These are phyloP conservation scores for Bacidia gigantensis DNA, from an alignment of 495 filamentous ascomycete species.

Conservation along the genomic window DNA sequence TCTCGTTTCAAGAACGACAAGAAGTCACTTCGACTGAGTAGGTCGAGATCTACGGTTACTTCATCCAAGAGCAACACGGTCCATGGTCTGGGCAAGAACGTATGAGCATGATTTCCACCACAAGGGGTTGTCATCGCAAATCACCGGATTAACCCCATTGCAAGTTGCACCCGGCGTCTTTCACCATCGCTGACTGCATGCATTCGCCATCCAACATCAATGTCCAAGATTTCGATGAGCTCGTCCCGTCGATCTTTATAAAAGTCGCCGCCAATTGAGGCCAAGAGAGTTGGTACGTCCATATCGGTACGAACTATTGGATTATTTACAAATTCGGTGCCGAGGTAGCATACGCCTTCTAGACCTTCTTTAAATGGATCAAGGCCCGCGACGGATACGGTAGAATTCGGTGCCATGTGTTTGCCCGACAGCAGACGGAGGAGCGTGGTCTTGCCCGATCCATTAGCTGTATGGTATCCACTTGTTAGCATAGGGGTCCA, in stretches of 20 bases:
- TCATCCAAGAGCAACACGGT: slow-evolving; percentile 82
- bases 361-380: slow-evolving; percentile 84
- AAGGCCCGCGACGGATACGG: slow-evolving; percentile 59
- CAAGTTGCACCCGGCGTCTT: slow-evolving; percentile 77
- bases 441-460: slow-evolving; percentile 93
- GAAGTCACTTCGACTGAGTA: slow-evolving; percentile 72
- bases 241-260: slow-evolving; percentile 74
- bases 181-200: slow-evolving; percentile 89
- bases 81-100: slow-evolving; percentile 36
- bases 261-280: slow-evolving; percentile 71
- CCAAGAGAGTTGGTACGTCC: slow-evolving; percentile 69
- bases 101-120: background rate
- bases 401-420: slow-evolving; percentile 63
- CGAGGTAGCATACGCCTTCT: slow-evolving; percentile 91
- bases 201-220: slow-evolving; percentile 87
- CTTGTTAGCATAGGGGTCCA: background rate
- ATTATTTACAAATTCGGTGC: slow-evolving; percentile 98
- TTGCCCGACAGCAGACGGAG: slow-evolving; percentile 86
- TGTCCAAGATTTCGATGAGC: slow-evolving; percentile 75
- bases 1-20: slow-evolving; percentile 75
- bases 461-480: slow-evolving; percentile 50
- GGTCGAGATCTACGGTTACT: slow-evolving; percentile 91
- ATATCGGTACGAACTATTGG: slow-evolving; percentile 92
- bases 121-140: slow-evolving; percentile 28
- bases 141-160: slow-evolving; percentile 74